phyloP scores from a whole-genome alignment of 2,329 filamentous ascomycete genomes.

The Zymoseptoria tritici region DNA sequence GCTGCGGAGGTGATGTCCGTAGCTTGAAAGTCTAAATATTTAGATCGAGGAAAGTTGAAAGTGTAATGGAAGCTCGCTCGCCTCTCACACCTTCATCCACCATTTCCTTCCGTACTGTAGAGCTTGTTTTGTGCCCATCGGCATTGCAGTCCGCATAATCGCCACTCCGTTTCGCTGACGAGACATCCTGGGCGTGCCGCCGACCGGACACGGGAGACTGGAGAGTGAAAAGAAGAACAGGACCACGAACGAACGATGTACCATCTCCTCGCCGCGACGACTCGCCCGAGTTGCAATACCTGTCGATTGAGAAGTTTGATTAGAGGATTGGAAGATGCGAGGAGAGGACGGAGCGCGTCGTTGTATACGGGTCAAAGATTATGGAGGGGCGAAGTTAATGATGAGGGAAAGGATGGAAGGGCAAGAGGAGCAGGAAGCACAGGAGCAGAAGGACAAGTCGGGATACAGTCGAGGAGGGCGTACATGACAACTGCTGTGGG shows the following conservation, averaged over 20 bases:
- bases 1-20: not conserved
- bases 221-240: no score
- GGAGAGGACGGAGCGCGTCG: not conserved
- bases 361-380: not conserved
- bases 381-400: not conserved
- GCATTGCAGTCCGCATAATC: no score
- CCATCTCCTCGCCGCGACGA: not conserved
- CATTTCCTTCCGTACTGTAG: not conserved
- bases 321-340: conserved; percentile 7
- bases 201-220: no score
- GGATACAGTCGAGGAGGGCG: no score
- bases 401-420: no score
- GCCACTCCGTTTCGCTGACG: no score
- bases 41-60: not conserved
- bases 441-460: no score
- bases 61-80: not conserved
- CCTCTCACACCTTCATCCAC: not conserved
- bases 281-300: conserved; percentile 2
- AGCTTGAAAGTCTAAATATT: not conserved
- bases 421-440: no score
- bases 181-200: no score
- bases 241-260: not conserved
- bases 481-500: no score
- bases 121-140: not conserved
- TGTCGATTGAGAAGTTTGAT: conserved; percentile 10